phyloP scores from a whole-genome alignment of 2,329 filamentous ascomycete genomes.

The Cadophora sp. region DNA sequence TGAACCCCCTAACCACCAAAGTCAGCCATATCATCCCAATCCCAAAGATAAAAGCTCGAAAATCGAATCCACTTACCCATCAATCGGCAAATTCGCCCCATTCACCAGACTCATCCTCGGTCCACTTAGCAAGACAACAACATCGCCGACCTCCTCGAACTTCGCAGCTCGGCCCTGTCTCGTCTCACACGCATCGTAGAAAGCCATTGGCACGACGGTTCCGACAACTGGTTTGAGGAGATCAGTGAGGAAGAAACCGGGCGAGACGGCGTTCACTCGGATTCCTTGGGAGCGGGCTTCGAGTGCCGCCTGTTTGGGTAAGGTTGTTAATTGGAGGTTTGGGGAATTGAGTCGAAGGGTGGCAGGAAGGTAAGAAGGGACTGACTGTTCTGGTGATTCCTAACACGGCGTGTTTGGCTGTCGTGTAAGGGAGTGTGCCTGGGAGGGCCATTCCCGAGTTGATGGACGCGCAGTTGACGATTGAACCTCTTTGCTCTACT shows the following conservation, averaged over 20 bases:
- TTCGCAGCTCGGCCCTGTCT: constrained; percentile 23
- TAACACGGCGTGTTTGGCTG: constrained; percentile 41
- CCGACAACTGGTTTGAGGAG: constrained; percentile 18
- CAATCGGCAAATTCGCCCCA: constrained; percentile 25
- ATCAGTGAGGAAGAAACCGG: constrained; percentile 27
- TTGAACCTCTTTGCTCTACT: constrained; percentile 36
- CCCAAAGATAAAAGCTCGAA: background rate
- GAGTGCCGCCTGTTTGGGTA: constrained; percentile 20
- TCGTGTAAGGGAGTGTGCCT: constrained; percentile 34
- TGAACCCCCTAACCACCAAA: constrained; percentile 13
- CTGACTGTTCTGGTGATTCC: constrained; percentile 37
- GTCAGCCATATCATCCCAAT: background rate
- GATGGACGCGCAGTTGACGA: constrained; percentile 41
- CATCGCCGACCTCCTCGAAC: constrained; percentile 30
- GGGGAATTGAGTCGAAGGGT: background rate
- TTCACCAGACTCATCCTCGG: constrained; percentile 30
- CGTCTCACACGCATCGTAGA: constrained; percentile 16
- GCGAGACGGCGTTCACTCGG: constrained; percentile 27
- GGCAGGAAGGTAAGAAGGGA: constrained; percentile 8
- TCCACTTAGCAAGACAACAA: constrained; percentile 22
- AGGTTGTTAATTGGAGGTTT: background rate
- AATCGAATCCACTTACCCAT: constrained; percentile 25
- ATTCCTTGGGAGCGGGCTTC: constrained; percentile 25
- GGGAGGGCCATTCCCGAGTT: constrained; percentile 36
- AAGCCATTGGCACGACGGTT: constrained; percentile 3